Evolutionary conservation across 306 rosid species (phyloP).

Genomic region (Datisca glomerata): DNA sequence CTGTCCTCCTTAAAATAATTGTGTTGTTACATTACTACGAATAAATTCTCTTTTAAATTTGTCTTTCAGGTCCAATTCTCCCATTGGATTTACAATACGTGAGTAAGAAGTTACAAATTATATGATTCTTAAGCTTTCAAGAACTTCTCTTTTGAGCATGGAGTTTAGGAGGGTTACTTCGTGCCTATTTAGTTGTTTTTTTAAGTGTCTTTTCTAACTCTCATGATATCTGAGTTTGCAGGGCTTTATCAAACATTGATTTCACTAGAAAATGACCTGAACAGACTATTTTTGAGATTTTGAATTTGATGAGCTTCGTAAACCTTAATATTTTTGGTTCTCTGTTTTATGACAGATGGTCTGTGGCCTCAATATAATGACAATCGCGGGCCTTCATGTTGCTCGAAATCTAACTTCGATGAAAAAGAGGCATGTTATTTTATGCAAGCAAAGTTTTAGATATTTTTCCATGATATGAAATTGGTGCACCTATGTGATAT

Average conservation of each 20-base stretch:
- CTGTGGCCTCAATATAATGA: slow-evolving; percentile 96
- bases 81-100: slow-evolving; percentile 80
- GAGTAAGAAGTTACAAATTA: slow-evolving; percentile 28
- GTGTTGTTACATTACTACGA: no score
- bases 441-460: neutral
- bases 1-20: no score
- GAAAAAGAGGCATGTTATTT: slow-evolving; percentile 49
- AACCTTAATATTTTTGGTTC: no score
- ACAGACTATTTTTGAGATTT: no score
- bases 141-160: neutral
- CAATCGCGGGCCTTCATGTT: slow-evolving; percentile 94
- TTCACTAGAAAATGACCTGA: no score
- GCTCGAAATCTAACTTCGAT: slow-evolving; percentile 40
- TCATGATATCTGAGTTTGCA: neutral
- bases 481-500: no score
- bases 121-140: neutral
- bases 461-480: no score
- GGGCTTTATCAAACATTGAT: neutral
- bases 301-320: no score
- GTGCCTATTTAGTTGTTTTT: neutral
- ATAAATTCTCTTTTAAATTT: neutral
- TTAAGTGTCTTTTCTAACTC: neutral
- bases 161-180: neutral
- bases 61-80: slow-evolving; percentile 53
- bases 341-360: slow-evolving; percentile 54